A percentile compares a stretch with the other conserved stretches of the same genome.
phyloP scores from a whole-genome alignment of 176 grass and related monocot species.

The Olyra latifolia region DNA sequence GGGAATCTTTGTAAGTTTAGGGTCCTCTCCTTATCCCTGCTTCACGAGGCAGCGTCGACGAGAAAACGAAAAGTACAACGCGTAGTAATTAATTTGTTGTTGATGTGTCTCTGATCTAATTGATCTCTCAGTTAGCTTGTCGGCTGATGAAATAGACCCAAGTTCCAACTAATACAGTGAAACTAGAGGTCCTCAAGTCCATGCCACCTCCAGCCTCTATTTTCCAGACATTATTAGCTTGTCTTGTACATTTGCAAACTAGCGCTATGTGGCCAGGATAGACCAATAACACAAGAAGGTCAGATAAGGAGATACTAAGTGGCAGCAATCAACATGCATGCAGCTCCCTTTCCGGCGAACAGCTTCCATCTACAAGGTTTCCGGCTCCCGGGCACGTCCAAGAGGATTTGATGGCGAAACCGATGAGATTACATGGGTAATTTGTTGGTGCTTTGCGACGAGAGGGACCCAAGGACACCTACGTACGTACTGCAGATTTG shows the following conservation, averaged over 20 bases:
- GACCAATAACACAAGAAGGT: background rate
- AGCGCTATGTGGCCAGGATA: background rate
- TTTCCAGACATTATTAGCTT: background rate
- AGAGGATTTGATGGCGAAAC: background rate
- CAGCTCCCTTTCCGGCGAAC: background rate
- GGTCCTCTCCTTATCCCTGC: background rate
- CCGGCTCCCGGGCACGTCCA: background rate
- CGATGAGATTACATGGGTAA: background rate
- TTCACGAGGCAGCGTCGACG: background rate
- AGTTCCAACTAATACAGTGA: background rate
- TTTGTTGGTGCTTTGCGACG: constrained; percentile 7
- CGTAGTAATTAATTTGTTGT: background rate
- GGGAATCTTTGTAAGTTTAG: background rate
- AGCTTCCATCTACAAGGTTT: background rate
- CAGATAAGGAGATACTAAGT: background rate
- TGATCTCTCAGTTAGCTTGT: no score
- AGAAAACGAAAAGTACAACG: background rate
- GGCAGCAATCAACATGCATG: no score
- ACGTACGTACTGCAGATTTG: background rate
- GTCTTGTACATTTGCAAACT: background rate
- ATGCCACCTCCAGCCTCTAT: background rate
- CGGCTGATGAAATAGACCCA: background rate
- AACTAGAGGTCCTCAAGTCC: background rate
- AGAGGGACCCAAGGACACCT: background rate
- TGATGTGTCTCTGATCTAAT: no score